Conservation (phyloP, 495 filamentous ascomycete species). For the Polyplosphaeria fusca region DNA sequence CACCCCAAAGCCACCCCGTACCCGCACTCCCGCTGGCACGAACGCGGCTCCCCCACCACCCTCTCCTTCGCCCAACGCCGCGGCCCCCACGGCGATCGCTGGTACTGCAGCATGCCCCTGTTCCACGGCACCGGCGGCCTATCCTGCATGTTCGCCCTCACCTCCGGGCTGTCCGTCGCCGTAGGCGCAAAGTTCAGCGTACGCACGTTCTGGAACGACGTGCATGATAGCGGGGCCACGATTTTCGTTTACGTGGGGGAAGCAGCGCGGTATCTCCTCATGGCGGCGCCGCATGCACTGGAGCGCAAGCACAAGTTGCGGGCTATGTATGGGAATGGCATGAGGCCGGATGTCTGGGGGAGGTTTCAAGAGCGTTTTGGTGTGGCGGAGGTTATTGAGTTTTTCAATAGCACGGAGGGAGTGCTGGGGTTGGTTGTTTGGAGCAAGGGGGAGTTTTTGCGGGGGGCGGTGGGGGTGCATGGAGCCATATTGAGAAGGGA, state of each 20-base stretch:
- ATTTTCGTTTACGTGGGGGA: constrained; percentile 78
- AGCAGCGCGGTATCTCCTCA: constrained; percentile 70
- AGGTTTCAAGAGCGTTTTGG: constrained; percentile 54
- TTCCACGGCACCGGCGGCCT: constrained; percentile 74
- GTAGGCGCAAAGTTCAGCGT: constrained; percentile 67
- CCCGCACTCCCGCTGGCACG: constrained; percentile 43
- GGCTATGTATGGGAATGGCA: constrained; percentile 71
- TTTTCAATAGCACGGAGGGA: constrained; percentile 42
- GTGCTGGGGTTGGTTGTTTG: constrained; percentile 34
- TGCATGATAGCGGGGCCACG: constrained; percentile 63
- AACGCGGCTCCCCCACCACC: constrained; percentile 32
- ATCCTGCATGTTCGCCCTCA: constrained; percentile 50
- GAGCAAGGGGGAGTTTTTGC: constrained; percentile 51
- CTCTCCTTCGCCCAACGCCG: constrained; percentile 29
- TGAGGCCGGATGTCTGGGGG: constrained; percentile 73
- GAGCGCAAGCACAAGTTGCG: constrained; percentile 57
- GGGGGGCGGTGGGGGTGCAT: constrained; percentile 66
- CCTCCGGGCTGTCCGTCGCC: constrained; percentile 58
- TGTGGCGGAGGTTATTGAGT: constrained; percentile 36
- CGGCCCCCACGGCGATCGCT: constrained; percentile 55
- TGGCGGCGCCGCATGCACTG: constrained; percentile 56
- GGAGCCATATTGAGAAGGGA: constrained; percentile 54
- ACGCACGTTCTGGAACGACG: constrained; percentile 69
- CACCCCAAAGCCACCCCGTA: constrained; percentile 59
- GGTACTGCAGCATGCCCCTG: constrained; percentile 75